phyloP scores from a whole-genome alignment of 2,329 filamentous ascomycete species.

The Hortaea sp. region DNA sequence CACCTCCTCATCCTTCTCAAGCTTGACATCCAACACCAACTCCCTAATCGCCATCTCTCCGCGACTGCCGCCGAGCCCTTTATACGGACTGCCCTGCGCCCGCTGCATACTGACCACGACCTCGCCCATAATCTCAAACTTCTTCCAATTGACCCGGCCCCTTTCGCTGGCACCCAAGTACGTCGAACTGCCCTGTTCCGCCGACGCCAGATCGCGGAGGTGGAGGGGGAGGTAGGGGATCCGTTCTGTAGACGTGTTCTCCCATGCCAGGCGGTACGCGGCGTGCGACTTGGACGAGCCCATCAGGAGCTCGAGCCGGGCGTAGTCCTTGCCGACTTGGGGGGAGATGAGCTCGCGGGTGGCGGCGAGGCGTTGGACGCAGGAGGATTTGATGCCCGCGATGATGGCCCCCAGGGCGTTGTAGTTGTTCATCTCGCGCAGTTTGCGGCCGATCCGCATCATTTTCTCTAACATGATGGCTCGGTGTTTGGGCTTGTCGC shows the following conservation, averaged over 20 bases:
- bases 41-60: constrained; percentile 61
- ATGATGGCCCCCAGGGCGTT: constrained; percentile 91
- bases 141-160: constrained; percentile 83
- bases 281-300: constrained; percentile 84
- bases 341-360: constrained; percentile 67
- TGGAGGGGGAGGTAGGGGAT: constrained; percentile 92
- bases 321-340: constrained; percentile 70
- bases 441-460: constrained; percentile 74
- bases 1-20: constrained; percentile 82
- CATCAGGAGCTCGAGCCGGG: constrained; percentile 85
- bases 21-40: constrained; percentile 69
- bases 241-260: constrained; percentile 79
- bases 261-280: constrained; percentile 93
- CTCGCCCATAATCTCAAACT: constrained; percentile 93
- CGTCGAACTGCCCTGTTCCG: constrained; percentile 84
- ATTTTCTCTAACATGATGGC: constrained; percentile 89
- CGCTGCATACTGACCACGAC: constrained; percentile 83
- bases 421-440: constrained; percentile 92
- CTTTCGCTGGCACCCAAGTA: constrained; percentile 45
- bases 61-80: constrained; percentile 43
- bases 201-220: constrained; percentile 78
- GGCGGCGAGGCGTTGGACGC: constrained; percentile 71
- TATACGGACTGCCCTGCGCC: constrained; percentile 78
- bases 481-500: constrained; percentile 92
- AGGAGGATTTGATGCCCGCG: constrained; percentile 80